Evolutionary conservation across 2,329 filamentous ascomycete genomes (phyloP).

Genomic region (Teratosphaeria zuluensis): DNA sequence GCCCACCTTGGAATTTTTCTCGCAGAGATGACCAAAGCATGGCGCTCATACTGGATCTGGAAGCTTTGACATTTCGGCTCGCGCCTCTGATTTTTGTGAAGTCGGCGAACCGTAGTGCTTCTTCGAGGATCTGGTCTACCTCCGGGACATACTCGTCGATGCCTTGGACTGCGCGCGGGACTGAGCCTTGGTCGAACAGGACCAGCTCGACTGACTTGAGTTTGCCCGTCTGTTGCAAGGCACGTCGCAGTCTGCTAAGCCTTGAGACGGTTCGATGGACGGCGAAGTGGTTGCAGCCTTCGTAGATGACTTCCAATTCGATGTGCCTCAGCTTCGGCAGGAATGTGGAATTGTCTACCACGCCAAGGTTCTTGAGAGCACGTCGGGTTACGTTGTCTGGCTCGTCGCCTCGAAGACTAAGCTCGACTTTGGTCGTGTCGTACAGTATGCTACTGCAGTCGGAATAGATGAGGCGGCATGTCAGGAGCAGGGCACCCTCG

Average conservation of each 20-base stretch:
- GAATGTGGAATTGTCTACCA: background rate
- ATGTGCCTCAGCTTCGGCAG: background rate
- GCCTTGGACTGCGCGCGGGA: background rate
- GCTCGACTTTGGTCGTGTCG: background rate
- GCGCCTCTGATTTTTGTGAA: background rate
- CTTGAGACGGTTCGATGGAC: background rate
- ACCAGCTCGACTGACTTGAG: background rate
- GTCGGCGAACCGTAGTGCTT: background rate
- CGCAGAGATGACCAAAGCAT: background rate
- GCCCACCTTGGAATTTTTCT: background rate
- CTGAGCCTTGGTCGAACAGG: background rate
- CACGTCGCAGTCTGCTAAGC: background rate
- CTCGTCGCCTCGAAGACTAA: background rate
- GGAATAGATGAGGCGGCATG: background rate
- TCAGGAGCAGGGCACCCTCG: background rate
- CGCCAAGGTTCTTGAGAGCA: background rate
- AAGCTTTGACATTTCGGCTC: background rate
- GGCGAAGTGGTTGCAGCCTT: background rate
- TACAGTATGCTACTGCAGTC: background rate
- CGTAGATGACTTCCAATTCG: background rate
- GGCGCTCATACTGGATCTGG: background rate
- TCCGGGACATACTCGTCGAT: background rate
- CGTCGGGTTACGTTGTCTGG: background rate
- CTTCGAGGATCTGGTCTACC: background rate
- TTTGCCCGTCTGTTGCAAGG: background rate